These are phyloP conservation scores for Malus domestica DNA, from an alignment of 306 rosid genomes.

Conservation along the genomic window DNA sequence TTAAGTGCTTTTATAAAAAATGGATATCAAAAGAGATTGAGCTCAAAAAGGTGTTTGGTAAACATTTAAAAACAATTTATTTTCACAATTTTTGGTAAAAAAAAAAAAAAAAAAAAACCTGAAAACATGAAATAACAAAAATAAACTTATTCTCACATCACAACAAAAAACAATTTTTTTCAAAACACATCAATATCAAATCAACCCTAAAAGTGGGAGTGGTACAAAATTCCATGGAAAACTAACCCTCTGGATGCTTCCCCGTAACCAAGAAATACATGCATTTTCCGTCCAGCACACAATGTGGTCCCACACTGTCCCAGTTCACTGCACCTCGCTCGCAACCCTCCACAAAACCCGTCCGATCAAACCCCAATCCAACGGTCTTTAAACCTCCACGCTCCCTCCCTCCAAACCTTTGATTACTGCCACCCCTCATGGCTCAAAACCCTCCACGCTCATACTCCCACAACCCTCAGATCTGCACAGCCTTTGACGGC, in stretches of 20 bases:
- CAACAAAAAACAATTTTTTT: too few species aligned
- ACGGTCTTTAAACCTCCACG: constrained; percentile 40
- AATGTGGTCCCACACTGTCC: constrained; percentile 17
- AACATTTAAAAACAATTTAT: too few species aligned
- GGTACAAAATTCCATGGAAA: neutral
- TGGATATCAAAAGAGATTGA: too few species aligned
- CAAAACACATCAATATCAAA: too few species aligned
- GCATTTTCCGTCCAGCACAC: constrained; percentile 10
- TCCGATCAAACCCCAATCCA: constrained; percentile 19
- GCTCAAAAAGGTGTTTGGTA: too few species aligned
- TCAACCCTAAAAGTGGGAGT: accelerated
- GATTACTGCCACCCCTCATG: constrained; percentile 44
- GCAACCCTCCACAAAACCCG: constrained; percentile 13
- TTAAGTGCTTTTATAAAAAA: too few species aligned
- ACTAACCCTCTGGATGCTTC: neutral
- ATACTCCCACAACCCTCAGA: constrained; percentile 8
- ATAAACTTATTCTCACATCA: accelerated
- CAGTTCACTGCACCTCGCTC: constrained; percentile 1
- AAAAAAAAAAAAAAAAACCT: too few species aligned
- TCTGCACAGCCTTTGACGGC: constrained; percentile 26
- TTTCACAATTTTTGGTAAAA: too few species aligned
- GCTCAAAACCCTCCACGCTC: constrained; percentile 57
- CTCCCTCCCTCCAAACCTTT: constrained; percentile 37
- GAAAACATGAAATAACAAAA: accelerated
- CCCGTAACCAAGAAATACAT: neutral